Evolutionary conservation across 2,329 filamentous ascomycete species (phyloP).

Genomic region (Lasiodiplodia gonubiensis): DNA sequence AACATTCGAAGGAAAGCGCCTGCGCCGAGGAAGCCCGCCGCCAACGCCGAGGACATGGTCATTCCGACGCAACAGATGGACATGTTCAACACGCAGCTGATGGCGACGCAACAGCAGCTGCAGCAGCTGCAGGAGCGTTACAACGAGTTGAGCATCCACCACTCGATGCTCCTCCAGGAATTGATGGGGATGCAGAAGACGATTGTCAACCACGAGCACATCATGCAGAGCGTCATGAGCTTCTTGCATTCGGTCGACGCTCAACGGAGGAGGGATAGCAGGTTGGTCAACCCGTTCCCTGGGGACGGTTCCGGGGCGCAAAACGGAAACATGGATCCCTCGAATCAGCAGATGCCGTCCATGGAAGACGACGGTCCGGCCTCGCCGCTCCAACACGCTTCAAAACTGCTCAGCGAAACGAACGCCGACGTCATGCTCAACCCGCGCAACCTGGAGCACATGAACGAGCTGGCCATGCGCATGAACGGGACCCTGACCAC

Average conservation of each 20-base stretch:
- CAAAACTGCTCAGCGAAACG: constrained; percentile 69
- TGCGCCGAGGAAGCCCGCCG: constrained; percentile 75
- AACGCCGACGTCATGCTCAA: constrained; percentile 70
- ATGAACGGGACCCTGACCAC: constrained; percentile 62
- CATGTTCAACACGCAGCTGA: constrained; percentile 83
- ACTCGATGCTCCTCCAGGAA: constrained; percentile 69
- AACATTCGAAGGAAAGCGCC: constrained; percentile 96
- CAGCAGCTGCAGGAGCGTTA: constrained; percentile 86
- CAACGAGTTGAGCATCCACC: constrained; percentile 73
- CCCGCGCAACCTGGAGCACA: constrained; percentile 67
- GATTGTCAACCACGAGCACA: constrained; percentile 72
- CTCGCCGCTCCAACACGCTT: constrained; percentile 71
- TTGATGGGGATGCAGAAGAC: constrained; percentile 70
- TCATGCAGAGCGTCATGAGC: constrained; percentile 74
- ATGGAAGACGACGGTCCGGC: constrained; percentile 67
- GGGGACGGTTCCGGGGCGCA: constrained; percentile 46
- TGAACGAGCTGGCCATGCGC: constrained; percentile 64
- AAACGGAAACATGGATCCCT: constrained; percentile 49
- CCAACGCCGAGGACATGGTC: constrained; percentile 68
- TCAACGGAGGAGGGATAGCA: constrained; percentile 67
- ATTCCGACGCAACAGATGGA: constrained; percentile 87
- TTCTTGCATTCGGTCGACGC: constrained; percentile 70
- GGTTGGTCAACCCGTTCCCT: constrained; percentile 50
- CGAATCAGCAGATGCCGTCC: constrained; percentile 52
- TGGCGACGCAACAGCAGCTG: constrained; percentile 90